Evolutionary conservation across 495 filamentous ascomycete species (phyloP).

Genomic region (Haplographium delicatum): DNA sequence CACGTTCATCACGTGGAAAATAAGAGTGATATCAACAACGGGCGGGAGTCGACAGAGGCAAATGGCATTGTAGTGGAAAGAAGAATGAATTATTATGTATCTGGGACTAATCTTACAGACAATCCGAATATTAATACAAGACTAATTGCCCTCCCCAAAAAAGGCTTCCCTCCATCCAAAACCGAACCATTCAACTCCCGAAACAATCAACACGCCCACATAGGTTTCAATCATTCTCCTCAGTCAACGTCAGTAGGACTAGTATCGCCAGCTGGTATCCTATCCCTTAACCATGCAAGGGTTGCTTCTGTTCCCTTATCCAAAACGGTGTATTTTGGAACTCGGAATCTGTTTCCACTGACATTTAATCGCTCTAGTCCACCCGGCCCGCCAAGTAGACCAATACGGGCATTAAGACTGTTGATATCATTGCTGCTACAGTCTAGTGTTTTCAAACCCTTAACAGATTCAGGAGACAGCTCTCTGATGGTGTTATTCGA

Average conservation of each 20-base stretch:
- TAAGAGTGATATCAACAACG: too few relatives aligned
- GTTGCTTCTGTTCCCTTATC: slow-evolving; percentile 84
- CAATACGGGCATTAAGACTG: slow-evolving; percentile 69
- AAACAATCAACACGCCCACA: not conserved
- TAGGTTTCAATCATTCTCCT: not conserved
- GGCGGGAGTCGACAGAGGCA: too few relatives aligned
- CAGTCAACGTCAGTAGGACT: slow-evolving; percentile 21
- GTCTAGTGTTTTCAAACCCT: slow-evolving; percentile 71
- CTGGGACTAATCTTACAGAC: not conserved
- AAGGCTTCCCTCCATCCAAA: not conserved
- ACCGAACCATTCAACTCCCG: not conserved
- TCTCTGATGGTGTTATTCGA: slow-evolving; percentile 71
- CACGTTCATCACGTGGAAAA: slow-evolving; percentile 1
- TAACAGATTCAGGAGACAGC: slow-evolving; percentile 66
- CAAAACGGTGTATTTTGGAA: slow-evolving; percentile 80
- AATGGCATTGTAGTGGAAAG: too few relatives aligned
- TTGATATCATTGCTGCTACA: slow-evolving; percentile 78
- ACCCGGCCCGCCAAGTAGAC: slow-evolving; percentile 58
- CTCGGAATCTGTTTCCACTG: slow-evolving; percentile 74
- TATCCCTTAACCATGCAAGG: slow-evolving; percentile 75
- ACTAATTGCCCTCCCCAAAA: slow-evolving; percentile 13
- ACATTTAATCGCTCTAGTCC: slow-evolving; percentile 54
- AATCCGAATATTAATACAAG: slow-evolving; percentile 14
- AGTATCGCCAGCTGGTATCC: slow-evolving; percentile 61
- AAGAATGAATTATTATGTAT: slow-evolving; percentile 6